phyloP scores from a whole-genome alignment of 345 rosid genomes.

The Populus euphratica region DNA sequence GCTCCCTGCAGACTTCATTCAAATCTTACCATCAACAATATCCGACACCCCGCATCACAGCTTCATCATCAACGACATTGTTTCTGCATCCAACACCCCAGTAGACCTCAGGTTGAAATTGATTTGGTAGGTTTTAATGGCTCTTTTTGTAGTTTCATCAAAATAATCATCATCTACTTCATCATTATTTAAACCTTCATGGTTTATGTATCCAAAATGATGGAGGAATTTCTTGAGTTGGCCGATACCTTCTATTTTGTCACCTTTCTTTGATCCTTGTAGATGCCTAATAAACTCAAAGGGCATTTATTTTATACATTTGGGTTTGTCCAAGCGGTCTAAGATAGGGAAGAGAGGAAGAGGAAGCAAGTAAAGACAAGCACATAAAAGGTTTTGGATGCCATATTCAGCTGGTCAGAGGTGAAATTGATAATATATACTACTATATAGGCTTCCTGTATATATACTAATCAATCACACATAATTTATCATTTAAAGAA shows the following conservation, averaged over 20 bases:
- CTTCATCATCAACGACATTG: neutral
- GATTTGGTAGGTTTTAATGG: slow-evolving; percentile 15
- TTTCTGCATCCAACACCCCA: slow-evolving; percentile 4
- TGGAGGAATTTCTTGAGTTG: slow-evolving; percentile 8
- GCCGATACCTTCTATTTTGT: neutral
- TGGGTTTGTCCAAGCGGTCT: no score
- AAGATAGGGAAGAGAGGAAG: no score
- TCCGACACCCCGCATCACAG: slow-evolving; percentile 19
- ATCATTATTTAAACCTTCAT: neutral
- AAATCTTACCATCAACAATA: neutral
- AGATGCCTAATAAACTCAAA: neutral
- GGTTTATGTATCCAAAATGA: slow-evolving; percentile 5
- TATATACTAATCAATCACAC: no score
- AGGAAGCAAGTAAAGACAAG: no score
- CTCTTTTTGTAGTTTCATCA: neutral
- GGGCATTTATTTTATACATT: no score
- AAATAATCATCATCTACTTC: neutral
- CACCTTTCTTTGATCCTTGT: slow-evolving; percentile 7
- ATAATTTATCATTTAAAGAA: no score
- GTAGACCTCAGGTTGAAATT: slow-evolving; percentile 5
- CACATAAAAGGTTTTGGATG: no score
- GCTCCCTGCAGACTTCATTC: neutral
- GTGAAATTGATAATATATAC: no score
- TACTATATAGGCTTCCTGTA: no score
- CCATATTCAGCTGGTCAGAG: no score